Base-by-base conservation (phyloP, 306 rosid species). In the Crotalaria pallida region DNA sequence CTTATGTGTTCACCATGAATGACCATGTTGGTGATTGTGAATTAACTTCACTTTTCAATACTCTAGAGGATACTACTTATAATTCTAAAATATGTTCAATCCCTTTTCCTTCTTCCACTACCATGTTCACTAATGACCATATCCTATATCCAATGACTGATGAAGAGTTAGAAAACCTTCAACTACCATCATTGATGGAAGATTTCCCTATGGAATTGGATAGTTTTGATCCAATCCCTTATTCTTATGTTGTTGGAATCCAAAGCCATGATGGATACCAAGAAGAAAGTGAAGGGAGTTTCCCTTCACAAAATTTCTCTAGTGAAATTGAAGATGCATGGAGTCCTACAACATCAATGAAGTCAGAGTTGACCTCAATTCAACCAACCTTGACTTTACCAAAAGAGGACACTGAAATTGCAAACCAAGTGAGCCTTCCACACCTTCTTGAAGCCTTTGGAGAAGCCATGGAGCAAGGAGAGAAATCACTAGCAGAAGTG, bases 401-500 rank as follows among this genome's bases (percentile, higher is more conserved):
- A 1, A 70, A 59, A 67, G 77, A 80, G 65, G 74, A 73, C 63
- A 75, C 66, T 83, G 85, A 84, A 67, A 79, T 79, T 12, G 79
- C 82, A 3, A 84, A 69, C 62, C 82, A 79, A 26, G 43, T 75
- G 59, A 72, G 33, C 5, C 65, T 87, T 79, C 70, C 52, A 23
- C 88, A 84, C 84, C 70, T 90, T 23, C 62, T 90, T 45, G 63
- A 73, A 44, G 87, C 92, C 1, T 41, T 7, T 55, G 86, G 83
- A 27, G 92, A 86, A 18, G 84, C 88, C 70, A 15, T 57, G 19
- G 92, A 79, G 51, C 38, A 72, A 47, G 79, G 65, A 11, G 88
- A 88, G 7, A 81, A 45, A 23, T 50, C 74, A 71, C 79, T 88
- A 1, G 69, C 40, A 22, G 72, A 84, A 19, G 84, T 64, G 2